Evolutionary conservation across 2,329 filamentous ascomycete species (phyloP).

Genomic region (Penicillium sp.): DNA sequence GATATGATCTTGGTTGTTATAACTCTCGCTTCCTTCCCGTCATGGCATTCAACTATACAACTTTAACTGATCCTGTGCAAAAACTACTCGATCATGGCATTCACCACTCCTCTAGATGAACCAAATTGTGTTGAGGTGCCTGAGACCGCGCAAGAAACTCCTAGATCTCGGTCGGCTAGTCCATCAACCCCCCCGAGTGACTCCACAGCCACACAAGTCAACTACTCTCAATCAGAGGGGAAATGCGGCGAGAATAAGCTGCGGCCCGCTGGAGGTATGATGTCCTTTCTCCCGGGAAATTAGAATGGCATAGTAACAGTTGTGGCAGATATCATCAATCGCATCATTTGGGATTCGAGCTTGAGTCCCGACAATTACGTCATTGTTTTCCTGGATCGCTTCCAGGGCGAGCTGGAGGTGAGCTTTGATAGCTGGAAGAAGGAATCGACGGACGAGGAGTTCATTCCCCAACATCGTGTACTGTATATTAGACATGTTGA

Average conservation of each 20-base stretch:
- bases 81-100: neutral
- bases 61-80: no score
- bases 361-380: constrained; percentile 48
- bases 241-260: constrained; percentile 18
- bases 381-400: constrained; percentile 56
- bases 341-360: constrained; percentile 51
- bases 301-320: neutral
- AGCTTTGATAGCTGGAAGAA: constrained; percentile 52
- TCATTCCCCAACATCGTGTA: constrained; percentile 57
- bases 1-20: no score
- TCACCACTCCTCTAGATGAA: neutral
- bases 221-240: neutral
- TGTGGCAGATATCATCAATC: constrained; percentile 47
- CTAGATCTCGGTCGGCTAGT: neutral
- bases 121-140: neutral
- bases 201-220: neutral
- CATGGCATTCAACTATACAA: no score
- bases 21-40: no score
- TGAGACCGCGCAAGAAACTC: neutral
- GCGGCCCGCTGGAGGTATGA: constrained; percentile 18
- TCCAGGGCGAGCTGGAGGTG: constrained; percentile 51
- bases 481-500: constrained; percentile 46
- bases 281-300: neutral
- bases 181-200: neutral
- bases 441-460: constrained; percentile 56